Evolutionary conservation across 371 early-diverging fungal genomes (phyloP), one percentile per base, ranked within the genome.

Genomic region (Actinomortierella ambigua): DNA sequence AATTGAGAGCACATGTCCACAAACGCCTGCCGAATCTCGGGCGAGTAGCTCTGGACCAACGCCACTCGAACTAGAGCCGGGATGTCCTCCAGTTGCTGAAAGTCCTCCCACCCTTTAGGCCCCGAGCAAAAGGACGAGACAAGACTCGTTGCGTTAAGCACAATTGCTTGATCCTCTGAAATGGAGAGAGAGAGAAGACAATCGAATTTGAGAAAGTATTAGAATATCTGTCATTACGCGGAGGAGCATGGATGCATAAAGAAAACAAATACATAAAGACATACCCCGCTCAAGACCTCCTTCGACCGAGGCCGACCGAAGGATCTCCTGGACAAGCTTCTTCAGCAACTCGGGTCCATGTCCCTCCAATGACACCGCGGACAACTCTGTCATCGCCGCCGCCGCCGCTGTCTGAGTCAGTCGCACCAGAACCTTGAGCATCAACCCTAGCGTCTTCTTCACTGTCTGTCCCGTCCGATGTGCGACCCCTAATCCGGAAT

Each of bases 31-130:
- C 79, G 69, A 49, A 77, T 69, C 40, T 77, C 78, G 50, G 63
- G 69, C 11, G 77, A 79, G 39, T 75, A 68, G 27, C 77, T 77
- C 27, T 75, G 54, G 7, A 77, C 65, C 58, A 79, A 62, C 26
- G 78, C 76, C 6, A 69, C 57, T 23, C 63, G 64, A 29, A 79
- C 55, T 53, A 77, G 58, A 9, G 77, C 65, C 17, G 70, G 61
- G 26, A 79, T 57, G 39, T 69, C 62, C 2, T 66, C 50, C 17
- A 66, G 63, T 14, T 43, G 59, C 18, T 75, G 68, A 41, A 79
- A 69, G 40, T 73, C 50, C 4, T 63, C 55, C 73, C 73, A 73
- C 2, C 73, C 73, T 4, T 40, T 28, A 7, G 73, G 67, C 2
- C 73, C 73, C 1, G 67, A 46, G 24, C 73, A 73, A 44, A 73